These are phyloP conservation scores for Trichoderma simmonsii DNA, from an alignment of 2,329 filamentous ascomycete genomes.

Conservation along the genomic window DNA sequence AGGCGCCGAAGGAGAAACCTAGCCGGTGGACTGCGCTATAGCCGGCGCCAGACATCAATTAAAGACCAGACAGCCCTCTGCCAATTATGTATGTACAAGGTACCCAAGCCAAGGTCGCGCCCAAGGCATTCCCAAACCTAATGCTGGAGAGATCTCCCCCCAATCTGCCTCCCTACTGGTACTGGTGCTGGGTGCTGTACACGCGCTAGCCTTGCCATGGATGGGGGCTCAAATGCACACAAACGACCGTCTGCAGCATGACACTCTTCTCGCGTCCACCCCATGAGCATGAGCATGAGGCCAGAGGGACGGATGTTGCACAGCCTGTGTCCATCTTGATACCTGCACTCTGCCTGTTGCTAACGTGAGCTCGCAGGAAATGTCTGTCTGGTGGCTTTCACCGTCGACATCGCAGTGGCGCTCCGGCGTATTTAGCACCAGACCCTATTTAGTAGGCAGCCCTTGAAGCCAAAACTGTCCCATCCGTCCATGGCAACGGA, in stretches of 20 bases:
- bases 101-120: not conserved
- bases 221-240: not conserved
- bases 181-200: not conserved
- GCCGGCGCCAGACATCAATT: slow-evolving; percentile 14
- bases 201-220: slow-evolving; percentile 4
- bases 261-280: not conserved
- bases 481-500: not conserved
- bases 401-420: not conserved
- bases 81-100: not conserved
- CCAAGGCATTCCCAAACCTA: slow-evolving; percentile 8
- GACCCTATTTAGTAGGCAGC: not conserved
- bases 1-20: slow-evolving; percentile 11
- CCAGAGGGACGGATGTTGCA: not conserved
- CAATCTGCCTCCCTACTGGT: slow-evolving; percentile 10
- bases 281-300: not conserved
- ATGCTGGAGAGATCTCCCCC: slow-evolving; percentile 15
- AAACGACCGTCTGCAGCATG: slow-evolving; percentile 15
- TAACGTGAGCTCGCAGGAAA: too few species aligned
- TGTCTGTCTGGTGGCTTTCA: too few species aligned
- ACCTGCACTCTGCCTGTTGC: not conserved
- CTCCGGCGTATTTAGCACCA: not conserved
- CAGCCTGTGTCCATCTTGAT: not conserved
- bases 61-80: not conserved
- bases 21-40: slow-evolving; percentile 15
- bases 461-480: not conserved